These are phyloP conservation scores for Pyrenochaeta sp. DNA, from an alignment of 2,329 filamentous ascomycete genomes.

Conservation along the genomic window DNA sequence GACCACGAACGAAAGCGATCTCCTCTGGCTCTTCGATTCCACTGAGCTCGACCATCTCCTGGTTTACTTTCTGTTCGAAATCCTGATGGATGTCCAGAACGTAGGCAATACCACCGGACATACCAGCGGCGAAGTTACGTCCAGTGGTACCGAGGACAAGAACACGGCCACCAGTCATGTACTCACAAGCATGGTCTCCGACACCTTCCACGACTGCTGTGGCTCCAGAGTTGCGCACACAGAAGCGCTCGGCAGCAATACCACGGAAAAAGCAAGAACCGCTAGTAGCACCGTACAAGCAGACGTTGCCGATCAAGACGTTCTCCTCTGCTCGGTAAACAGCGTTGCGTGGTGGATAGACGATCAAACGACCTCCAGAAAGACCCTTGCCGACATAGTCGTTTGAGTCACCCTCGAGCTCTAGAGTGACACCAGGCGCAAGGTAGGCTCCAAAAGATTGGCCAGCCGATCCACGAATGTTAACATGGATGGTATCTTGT, in stretches of 20 bases:
- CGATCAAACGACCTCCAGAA: constrained; percentile 88
- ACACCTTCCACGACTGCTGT: constrained; percentile 96
- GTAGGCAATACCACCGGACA: constrained; percentile 98
- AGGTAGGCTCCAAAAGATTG: constrained; percentile 97
- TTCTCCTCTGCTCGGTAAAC: constrained; percentile 98
- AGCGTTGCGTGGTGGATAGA: constrained; percentile 89
- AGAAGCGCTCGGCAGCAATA: constrained; percentile 94
- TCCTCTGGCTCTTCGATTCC: constrained; percentile 84
- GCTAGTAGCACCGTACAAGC: constrained; percentile 89
- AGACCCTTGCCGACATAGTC: constrained; percentile 97
- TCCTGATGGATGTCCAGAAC: constrained; percentile 88
- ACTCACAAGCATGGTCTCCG: constrained; percentile 96
- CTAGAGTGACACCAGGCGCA: constrained; percentile 89
- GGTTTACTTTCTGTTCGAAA: constrained; percentile 92
- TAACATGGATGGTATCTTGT: constrained; percentile 92
- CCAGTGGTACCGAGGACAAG: constrained; percentile 87
- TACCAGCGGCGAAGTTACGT: constrained; percentile 96
- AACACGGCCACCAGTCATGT: constrained; percentile 96
- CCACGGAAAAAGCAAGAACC: constrained; percentile 97
- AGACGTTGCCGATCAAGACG: constrained; percentile 90
- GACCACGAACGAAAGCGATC: constrained; percentile 86
- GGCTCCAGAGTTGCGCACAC: constrained; percentile 93
- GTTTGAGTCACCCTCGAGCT: constrained; percentile 94
- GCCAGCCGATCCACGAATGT: constrained; percentile 94
- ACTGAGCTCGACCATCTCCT: constrained; percentile 94